Conservation (phyloP, 805 yeast genomes). For the Teunomyces stri region DNA sequence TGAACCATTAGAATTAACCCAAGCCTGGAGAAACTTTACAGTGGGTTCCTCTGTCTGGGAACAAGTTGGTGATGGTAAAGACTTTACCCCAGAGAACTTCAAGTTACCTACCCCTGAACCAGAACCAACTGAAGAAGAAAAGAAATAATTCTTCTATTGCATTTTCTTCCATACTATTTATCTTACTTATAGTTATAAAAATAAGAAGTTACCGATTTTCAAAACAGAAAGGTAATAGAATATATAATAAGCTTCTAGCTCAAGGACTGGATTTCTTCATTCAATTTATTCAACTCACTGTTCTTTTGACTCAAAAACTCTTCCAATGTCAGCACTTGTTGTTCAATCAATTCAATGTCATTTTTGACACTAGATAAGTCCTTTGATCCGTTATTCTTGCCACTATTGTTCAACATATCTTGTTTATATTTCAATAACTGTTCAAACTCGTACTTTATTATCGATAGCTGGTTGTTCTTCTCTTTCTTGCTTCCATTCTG, state of each 20-base stretch:
- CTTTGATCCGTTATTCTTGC: constrained; percentile 15
- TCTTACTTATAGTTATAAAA: not conserved
- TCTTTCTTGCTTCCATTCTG: constrained; percentile 20
- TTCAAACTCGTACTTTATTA: constrained; percentile 65
- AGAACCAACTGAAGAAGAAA: constrained; percentile 49
- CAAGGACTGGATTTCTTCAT: constrained; percentile 36
- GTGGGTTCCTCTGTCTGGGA: constrained; percentile 91
- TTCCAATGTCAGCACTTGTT: constrained; percentile 72
- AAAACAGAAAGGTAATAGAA: not conserved
- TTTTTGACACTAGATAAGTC: constrained; percentile 52
- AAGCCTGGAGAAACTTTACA: constrained; percentile 87
- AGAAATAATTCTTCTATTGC: constrained; percentile 25
- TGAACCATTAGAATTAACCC: constrained; percentile 87
- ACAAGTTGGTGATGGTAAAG: constrained; percentile 85
- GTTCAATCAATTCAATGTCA: constrained; percentile 69
- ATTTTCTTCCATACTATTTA: constrained; percentile 5
- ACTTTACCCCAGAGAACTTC: constrained; percentile 76
- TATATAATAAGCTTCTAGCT: constrained; percentile 1
- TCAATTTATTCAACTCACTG: constrained; percentile 53
- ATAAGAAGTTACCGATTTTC: not conserved
- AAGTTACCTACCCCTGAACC: constrained; percentile 81
- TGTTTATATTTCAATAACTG: constrained; percentile 78
- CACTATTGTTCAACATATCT: constrained; percentile 41
- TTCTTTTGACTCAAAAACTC: constrained; percentile 63
- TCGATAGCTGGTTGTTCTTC: constrained; percentile 25